Evolutionary conservation across 768 basidiomycete species (phyloP).

Genomic region (Vararia minispora): DNA sequence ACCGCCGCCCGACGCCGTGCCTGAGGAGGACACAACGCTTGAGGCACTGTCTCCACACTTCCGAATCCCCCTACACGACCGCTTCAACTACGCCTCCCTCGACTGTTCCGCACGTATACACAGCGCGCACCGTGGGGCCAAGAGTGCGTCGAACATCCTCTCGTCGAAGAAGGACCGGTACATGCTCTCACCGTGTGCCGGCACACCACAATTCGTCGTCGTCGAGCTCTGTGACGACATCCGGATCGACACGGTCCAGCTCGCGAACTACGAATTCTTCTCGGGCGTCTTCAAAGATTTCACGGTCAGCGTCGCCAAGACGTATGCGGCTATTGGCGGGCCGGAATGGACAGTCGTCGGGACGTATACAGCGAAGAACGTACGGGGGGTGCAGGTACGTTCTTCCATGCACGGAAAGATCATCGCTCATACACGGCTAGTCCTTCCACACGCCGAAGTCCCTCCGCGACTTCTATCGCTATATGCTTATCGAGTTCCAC

Average conservation of each 20-base stretch:
- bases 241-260: slow-evolving; percentile 88
- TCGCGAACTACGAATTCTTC: slow-evolving; percentile 98
- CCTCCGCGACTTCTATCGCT: slow-evolving; percentile 81
- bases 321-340: slow-evolving; percentile 25
- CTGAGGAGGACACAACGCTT: slow-evolving; percentile 3
- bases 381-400: slow-evolving; percentile 81
- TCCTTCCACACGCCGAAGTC: slow-evolving; percentile 71
- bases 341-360: slow-evolving; percentile 67
- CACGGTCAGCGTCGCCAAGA: slow-evolving; percentile 58
- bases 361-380: slow-evolving; percentile 79
- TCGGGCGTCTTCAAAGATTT: slow-evolving; percentile 94
- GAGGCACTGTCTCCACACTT: slow-evolving; percentile 39
- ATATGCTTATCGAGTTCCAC: slow-evolving; percentile 87
- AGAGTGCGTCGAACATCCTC: slow-evolving; percentile 74
- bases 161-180: slow-evolving; percentile 87
- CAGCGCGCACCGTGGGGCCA: slow-evolving; percentile 67
- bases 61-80: slow-evolving; percentile 66
- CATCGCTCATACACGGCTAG: slow-evolving; percentile 25
- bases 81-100: slow-evolving; percentile 88
- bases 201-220: slow-evolving; percentile 63
- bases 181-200: slow-evolving; percentile 89
- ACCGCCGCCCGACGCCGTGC: slow-evolving; percentile 7
- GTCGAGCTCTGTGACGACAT: slow-evolving; percentile 98
- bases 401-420: background rate
- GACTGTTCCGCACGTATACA: slow-evolving; percentile 95